Base-by-base conservation (phyloP, 305 asterid genomes). In the Nicotiana rustica region DNA sequence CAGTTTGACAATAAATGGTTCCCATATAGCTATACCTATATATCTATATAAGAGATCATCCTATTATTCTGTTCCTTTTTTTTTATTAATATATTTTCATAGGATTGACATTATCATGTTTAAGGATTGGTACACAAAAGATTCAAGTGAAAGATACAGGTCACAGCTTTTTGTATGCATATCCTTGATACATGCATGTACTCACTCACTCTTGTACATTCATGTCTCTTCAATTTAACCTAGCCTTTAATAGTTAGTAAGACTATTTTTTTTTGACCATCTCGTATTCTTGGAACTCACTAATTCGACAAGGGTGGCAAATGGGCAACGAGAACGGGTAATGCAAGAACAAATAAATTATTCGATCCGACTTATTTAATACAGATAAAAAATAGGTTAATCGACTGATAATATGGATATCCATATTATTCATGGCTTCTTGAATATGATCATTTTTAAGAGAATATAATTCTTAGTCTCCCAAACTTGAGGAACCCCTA, bases 31-130 rank as follows among this genome's bases (percentile, higher is more conserved):
- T 70, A 44, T 71, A 3, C 49, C 21, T 59, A 47, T 47, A 25
- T 25, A 25, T 25, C 49, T 5, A 14, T n/a, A 59, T 14, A 21
- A 67, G 35, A 69, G 57, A 69, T 69, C 57, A 69, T 69, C 79
- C 19, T 29, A 75, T 75, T 75, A 75, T 52, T 75, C 65, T 29
- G 64, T 75, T 75, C 47, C 80, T 52, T 52, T 29, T 75, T 75
- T 1, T 73, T 41, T 41, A 49, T 29, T 29, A 25, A 3, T 75
- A 75, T 29, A 75, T 75, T 75, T 52, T 73, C 64, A 52, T 29
- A 75, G 80, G 49, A 52, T 75, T 75, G 80, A 75, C 79, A 47
- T 52, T 75, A 75, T 75, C 65, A 75, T 75, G 80, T 29, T 75
- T 75, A 55, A 75, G 80, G 80, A 75, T 75, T 73, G 41, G 41